These are phyloP conservation scores for Kodamaea anthophila DNA, from an alignment of 1,139 yeast species.

Conservation along the genomic window DNA sequence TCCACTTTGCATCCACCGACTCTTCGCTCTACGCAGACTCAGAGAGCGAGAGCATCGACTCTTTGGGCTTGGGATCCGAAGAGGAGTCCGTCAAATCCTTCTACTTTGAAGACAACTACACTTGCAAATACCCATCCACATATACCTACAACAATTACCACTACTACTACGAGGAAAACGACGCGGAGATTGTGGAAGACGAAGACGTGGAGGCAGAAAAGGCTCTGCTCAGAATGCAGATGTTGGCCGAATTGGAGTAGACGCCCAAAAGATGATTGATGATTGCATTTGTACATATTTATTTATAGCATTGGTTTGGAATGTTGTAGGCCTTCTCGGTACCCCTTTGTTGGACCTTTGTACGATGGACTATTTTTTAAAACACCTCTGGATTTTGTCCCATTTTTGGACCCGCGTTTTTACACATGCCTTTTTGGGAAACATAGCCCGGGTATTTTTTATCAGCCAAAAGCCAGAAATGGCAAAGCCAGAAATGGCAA, in stretches of 20 bases:
- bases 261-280: neutral
- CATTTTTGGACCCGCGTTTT: no score
- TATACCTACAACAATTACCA: constrained; percentile 13
- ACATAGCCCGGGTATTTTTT: no score
- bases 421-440: no score
- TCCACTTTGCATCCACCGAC: constrained; percentile 6
- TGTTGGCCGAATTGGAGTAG: constrained; percentile 23
- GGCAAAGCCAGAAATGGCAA: no score
- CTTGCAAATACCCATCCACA: constrained; percentile 3
- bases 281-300: constrained; percentile 1
- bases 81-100: constrained; percentile 13
- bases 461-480: no score
- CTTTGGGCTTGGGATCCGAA: constrained; percentile 16
- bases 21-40: constrained; percentile 5
- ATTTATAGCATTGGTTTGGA: constrained; percentile 1
- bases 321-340: no score
- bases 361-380: no score
- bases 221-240: constrained; percentile 34
- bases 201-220: constrained; percentile 31
- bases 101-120: constrained; percentile 9
- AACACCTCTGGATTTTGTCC: no score
- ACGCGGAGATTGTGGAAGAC: constrained; percentile 6
- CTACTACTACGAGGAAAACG: constrained; percentile 10
- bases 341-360: no score
- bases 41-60: constrained; percentile 14